A percentile compares a stretch with the other conserved stretches of the same genome.
Conservation (phyloP, 441 rosid species). For the Bocquillonia castaneifolia region DNA sequence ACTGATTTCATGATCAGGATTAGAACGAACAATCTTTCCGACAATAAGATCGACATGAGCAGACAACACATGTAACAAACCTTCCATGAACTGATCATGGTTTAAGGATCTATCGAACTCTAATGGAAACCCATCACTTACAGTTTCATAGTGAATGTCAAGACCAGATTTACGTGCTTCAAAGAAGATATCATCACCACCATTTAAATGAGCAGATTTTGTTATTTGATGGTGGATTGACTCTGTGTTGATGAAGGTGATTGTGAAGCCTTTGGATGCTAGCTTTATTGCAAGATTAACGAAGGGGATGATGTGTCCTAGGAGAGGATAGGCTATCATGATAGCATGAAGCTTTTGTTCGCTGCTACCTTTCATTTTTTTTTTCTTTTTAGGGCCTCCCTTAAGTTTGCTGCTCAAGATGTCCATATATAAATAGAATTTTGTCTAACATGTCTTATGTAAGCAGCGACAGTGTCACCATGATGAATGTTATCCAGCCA, state of each 20-base stretch:
- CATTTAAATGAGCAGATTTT: slow-evolving; percentile 17
- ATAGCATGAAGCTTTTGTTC: slow-evolving; percentile 42
- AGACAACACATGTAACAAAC: slow-evolving; percentile 43
- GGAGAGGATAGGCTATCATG: slow-evolving; percentile 55
- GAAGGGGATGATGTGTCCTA: slow-evolving; percentile 60
- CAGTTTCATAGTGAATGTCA: slow-evolving; percentile 49
- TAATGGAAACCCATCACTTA: slow-evolving; percentile 56
- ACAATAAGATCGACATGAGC: slow-evolving; percentile 47
- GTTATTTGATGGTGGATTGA: slow-evolving; percentile 45
- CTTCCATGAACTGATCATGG: slow-evolving; percentile 49
- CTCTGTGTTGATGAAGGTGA: slow-evolving; percentile 61
- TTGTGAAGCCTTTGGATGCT: slow-evolving; percentile 63
- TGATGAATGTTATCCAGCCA: too few species aligned
- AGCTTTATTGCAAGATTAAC: slow-evolving; percentile 63
- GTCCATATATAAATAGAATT: too few species aligned
- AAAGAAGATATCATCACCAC: slow-evolving; percentile 30
- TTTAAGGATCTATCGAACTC: slow-evolving; percentile 56
- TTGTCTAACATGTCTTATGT: too few species aligned
- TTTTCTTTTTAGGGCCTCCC: too few species aligned
- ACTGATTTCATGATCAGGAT: slow-evolving; percentile 28
- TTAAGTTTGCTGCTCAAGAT: too few species aligned
- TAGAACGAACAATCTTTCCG: slow-evolving; percentile 20
- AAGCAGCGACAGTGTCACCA: too few species aligned
- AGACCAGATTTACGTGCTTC: slow-evolving; percentile 35
- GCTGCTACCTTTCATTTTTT: slow-evolving; percentile 24